Percentiles rank a stretch among this genome's conserved stretches.
Conservation (phyloP, 306 rosid species). For the Glycine soja region DNA sequence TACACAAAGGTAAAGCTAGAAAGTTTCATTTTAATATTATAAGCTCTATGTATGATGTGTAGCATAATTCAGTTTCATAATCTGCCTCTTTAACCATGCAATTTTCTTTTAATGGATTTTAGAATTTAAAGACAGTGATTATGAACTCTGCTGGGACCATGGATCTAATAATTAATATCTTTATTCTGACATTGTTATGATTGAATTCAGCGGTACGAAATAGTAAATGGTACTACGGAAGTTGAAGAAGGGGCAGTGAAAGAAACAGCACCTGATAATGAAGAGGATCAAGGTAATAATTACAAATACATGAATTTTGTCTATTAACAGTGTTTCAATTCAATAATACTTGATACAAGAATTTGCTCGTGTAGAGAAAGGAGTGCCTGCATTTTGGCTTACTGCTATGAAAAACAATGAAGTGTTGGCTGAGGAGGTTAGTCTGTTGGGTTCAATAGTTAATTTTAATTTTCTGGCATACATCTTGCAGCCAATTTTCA, state of each 20-base stretch:
- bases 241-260: constrained; percentile 68
- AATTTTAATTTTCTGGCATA: not conserved
- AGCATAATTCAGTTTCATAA: not conserved
- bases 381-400: constrained; percentile 93
- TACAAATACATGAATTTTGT: not conserved
- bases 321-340: not conserved
- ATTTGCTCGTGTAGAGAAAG: constrained; percentile 64
- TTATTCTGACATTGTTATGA: not conserved
- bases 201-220: constrained; percentile 70
- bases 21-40: not conserved
- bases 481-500: constrained; percentile 5
- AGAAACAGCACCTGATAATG: constrained; percentile 56
- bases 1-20: constrained; percentile 62
- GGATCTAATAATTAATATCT: not conserved
- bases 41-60: not conserved
- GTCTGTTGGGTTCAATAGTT: constrained; percentile 24
- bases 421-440: constrained; percentile 88
- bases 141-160: not conserved
- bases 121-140: not conserved
- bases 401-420: constrained; percentile 90
- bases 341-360: not conserved
- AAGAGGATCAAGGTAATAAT: constrained; percentile 62
- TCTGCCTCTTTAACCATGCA: not conserved
- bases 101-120: not conserved
- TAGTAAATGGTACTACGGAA: constrained; percentile 80